Evolutionary conservation across 805 yeast species (phyloP), one percentile per base, ranked within the genome.

Genomic region (Millerozyma acaciae): DNA sequence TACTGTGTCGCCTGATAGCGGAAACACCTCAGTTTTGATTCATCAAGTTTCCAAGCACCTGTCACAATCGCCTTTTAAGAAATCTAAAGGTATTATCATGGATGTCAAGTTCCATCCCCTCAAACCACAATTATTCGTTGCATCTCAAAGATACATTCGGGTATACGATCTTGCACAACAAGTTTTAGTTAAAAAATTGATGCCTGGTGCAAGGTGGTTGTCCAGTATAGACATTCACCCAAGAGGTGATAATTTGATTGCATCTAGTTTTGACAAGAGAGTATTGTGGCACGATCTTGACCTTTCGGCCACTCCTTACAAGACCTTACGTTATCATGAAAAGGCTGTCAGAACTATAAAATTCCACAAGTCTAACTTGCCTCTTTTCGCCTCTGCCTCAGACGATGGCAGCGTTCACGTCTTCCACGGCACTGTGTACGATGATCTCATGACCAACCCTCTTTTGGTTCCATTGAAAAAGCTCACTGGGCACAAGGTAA

Each of bases 221-320:
- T 80, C 95, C 13, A 73, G 80, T 46, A 80, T 93, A 53, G 97
- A 89, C 55, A 82, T 93, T 32, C 97, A 93, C 60, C 97, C 97
- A 38, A 73, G 94, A 44, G 98, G 98, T 36, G 97, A 93, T 58
- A 89, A 93, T 52, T 78, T 93, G 33, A 63, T 93, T 42, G 95
- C 96, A 9, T 84, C 90, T 6, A 87, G 97, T 2, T 93, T 76
- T 58, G 98, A 93, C 60, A 88, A 89, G 70, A 76, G 97, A 47
- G 94, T 93, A 4, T 73, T 89, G 45, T 93, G 98, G 98, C 97
- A 90, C 53, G 98, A 93, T 70, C 66, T 90, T 53, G 98, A 93
- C 59, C 71, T 94, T 42, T 71, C 84, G 28, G 69, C 75, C 36
- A 86, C 95, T 30, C 98, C 98, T 19, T 93, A 88, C 69, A 93